These are phyloP conservation scores for Gastrolobium villosum DNA, from an alignment of 306 rosid species.

Conservation along the genomic window DNA sequence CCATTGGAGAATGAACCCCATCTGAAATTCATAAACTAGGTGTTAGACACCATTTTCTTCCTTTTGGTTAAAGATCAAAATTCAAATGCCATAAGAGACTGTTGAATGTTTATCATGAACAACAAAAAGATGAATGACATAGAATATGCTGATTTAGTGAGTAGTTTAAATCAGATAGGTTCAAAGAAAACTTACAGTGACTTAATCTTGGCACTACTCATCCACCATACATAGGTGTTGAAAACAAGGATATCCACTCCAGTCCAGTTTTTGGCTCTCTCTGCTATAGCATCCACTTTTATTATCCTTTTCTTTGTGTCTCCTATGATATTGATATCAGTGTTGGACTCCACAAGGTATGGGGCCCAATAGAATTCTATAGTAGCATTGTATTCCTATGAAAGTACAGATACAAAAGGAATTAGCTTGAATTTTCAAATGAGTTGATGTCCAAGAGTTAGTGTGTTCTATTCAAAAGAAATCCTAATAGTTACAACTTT, in stretches of 20 bases:
- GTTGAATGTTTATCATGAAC: conserved; percentile 20
- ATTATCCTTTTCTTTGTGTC: conserved; percentile 87
- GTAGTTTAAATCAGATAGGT: background rate
- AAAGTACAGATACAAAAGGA: background rate
- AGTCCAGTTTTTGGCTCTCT: conserved; percentile 81
- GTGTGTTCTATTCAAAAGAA: conserved; percentile 12
- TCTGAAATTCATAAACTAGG: conserved; percentile 54
- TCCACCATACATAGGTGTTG: conserved; percentile 98
- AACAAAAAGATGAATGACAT: background rate
- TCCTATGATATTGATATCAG: conserved; percentile 72
- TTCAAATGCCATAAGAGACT: background rate
- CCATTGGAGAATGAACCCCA: conserved; percentile 97
- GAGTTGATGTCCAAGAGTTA: conserved; percentile 6
- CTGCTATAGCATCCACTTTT: conserved; percentile 79
- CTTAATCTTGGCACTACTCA: conserved; percentile 76
- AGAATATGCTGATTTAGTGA: background rate
- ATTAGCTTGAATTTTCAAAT: conserved; percentile 27
- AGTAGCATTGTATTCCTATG: conserved; percentile 77
- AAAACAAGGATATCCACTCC: conserved; percentile 91
- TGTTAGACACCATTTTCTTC: conserved; percentile 24
- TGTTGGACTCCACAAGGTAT: conserved; percentile 87
- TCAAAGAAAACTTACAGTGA: conserved; percentile 66
- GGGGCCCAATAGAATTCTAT: conserved; percentile 98
- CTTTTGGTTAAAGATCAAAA: conserved; percentile 25
- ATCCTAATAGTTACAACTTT: background rate